Conservation (phyloP, 345 rosid genomes). For the Psidium friedrichsthalianum region DNA sequence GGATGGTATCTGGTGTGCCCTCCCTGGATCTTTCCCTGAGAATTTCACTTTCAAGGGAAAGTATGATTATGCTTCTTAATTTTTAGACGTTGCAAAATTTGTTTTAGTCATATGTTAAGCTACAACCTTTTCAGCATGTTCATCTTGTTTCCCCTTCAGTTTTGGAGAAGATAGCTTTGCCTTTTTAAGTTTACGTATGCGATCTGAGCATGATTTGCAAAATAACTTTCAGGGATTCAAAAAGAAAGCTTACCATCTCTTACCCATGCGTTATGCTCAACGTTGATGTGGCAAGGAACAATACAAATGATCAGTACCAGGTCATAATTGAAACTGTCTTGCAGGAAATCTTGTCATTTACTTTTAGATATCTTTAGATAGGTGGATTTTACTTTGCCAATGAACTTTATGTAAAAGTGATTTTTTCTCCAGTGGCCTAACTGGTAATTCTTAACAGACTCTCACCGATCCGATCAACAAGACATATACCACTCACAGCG, state of each 20-base stretch:
- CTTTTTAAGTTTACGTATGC: neutral
- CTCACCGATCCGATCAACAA: constrained; percentile 69
- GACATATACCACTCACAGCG: constrained; percentile 69
- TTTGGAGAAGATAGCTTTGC: neutral
- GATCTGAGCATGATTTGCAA: neutral
- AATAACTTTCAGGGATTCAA: constrained; percentile 45
- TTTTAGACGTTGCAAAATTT: neutral
- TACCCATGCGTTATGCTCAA: constrained; percentile 98
- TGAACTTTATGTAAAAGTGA: neutral
- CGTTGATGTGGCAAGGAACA: constrained; percentile 85
- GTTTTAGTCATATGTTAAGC: neutral
- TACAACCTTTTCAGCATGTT: neutral
- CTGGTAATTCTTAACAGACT: constrained; percentile 40
- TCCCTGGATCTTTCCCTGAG: constrained; percentile 96
- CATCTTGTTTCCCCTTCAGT: neutral
- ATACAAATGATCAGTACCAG: constrained; percentile 97
- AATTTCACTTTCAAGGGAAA: constrained; percentile 81
- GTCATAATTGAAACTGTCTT: constrained; percentile 10
- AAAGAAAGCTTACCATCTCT: constrained; percentile 80
- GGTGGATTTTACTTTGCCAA: neutral
- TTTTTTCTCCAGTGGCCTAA: neutral
- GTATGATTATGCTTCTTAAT: constrained; percentile 34
- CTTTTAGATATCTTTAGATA: neutral
- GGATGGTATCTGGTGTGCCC: constrained; percentile 97
- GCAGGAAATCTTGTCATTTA: neutral